These are phyloP conservation scores for Jatropha podagrica DNA, from an alignment of 441 rosid species.

Conservation along the genomic window DNA sequence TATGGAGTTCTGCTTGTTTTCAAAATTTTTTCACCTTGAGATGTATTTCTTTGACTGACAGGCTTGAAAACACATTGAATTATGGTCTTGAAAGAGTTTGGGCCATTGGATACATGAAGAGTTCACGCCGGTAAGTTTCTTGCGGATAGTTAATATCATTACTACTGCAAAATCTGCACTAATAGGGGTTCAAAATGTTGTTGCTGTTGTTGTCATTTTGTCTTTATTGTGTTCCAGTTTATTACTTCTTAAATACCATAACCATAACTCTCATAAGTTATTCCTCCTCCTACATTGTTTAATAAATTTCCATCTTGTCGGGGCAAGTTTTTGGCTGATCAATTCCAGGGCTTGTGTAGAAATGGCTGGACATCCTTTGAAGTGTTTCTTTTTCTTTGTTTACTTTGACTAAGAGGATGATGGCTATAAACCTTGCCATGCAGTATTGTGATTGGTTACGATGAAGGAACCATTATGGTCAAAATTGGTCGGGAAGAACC, in stretches of 20 bases:
- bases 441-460: constrained; percentile 97
- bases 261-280: neutral
- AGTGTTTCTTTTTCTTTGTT: neutral
- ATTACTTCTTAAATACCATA: neutral
- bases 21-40: neutral
- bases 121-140: constrained; percentile 69
- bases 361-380: constrained; percentile 5
- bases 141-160: neutral
- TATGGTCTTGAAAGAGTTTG: constrained; percentile 94
- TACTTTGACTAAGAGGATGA: constrained; percentile 13
- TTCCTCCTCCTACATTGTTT: neutral
- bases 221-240: neutral
- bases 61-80: constrained; percentile 86
- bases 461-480: constrained; percentile 98
- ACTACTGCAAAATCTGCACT: neutral
- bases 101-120: constrained; percentile 74
- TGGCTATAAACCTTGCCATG: constrained; percentile 19
- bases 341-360: neutral
- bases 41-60: constrained; percentile 29
- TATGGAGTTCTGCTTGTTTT: neutral
- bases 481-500: constrained; percentile 98
- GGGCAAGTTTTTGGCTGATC: constrained; percentile 6
- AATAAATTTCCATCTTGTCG: neutral
- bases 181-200: neutral
- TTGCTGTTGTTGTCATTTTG: neutral